Evolutionary conservation across 306 rosid species (phyloP), one percentile per base, ranked within the genome.

Genomic region (Pterocarpus santalinus): DNA sequence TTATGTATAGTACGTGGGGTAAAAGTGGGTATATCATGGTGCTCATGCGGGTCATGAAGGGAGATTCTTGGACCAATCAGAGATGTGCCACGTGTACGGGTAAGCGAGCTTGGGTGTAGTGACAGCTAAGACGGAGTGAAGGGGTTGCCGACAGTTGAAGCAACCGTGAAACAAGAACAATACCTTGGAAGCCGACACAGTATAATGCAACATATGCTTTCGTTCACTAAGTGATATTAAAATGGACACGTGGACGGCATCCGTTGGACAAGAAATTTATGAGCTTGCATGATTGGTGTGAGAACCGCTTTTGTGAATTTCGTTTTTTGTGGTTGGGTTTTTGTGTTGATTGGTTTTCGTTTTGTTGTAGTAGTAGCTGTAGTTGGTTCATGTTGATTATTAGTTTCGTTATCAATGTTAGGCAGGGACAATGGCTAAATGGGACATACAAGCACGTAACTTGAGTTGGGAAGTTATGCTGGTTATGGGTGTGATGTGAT

Each of bases 61-160:
- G 81, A 80, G 56, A 71, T 69, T 76, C 5, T 36, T 28, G 38
- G 22, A 22, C 84, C 80, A 87, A 89, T 89, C 16, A 41, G 61
- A 80, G 6, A 0, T 0, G 0, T 4, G 89, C 79, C 95, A 85
- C 85, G 90, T 86, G 91, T 44, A 4, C 0, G 3, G 1, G 39
- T 38, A 33, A 5, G 81, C 68, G 75, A 33, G 75, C 39, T 84
- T 82, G 88, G 77, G 72, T 83, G 39, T 52, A 69, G 79, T 85
- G 89, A 91, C 97, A 91, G 88, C 95, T 90, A 88, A 85, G 92
- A 89, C 85, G 56, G 75, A 32, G 81, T 7, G 55, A 53, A 15
- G 58, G 72, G 41, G 47, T 89, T 91, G 91, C 90, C 92, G 92
- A 88, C 93, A 86, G 72, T 81, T 60, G 77, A 81, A 84, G 91